A percentile compares a stretch with the other conserved stretches of the same genome.
Evolutionary conservation across 2,329 filamentous ascomycete species (phyloP).

Genomic region (Curvularia lunata): DNA sequence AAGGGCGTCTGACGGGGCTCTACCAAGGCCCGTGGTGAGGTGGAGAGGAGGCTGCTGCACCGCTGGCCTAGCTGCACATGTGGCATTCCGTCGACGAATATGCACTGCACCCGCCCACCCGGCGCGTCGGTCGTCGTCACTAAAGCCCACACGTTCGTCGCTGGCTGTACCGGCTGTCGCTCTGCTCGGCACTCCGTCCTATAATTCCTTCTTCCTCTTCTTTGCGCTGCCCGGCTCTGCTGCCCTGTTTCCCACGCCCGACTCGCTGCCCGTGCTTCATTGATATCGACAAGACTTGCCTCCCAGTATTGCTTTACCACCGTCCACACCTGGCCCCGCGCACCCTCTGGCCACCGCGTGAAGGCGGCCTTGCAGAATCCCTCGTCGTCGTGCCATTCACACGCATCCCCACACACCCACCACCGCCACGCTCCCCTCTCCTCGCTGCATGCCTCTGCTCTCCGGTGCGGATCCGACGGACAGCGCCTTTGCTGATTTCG

Average conservation of each 20-base stretch:
- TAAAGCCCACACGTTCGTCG: constrained; percentile 9
- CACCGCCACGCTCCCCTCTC: too few species aligned
- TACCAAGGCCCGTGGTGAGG: constrained; percentile 23
- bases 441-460: constrained; percentile 9
- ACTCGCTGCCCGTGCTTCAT: constrained; percentile 20
- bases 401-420: not conserved
- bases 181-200: constrained; percentile 1
- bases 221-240: not conserved
- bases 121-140: constrained; percentile 15
- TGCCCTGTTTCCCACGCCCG: constrained; percentile 14
- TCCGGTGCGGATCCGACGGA: constrained; percentile 9
- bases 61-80: constrained; percentile 26
- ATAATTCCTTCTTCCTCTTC: constrained; percentile 17
- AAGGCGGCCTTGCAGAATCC: constrained; percentile 12
- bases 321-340: constrained; percentile 21
- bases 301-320: not conserved
- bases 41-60: constrained; percentile 18
- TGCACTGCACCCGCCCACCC: constrained; percentile 30
- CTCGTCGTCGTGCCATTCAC: constrained; percentile 9
- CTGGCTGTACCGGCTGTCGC: constrained; percentile 6
- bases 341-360: constrained; percentile 20
- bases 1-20: constrained; percentile 18
- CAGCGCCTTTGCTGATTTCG: constrained; percentile 20
- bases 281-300: constrained; percentile 3
- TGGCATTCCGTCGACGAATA: constrained; percentile 30